Evolutionary conservation across 148 eudicot species (phyloP).

Genomic region (Rheum nobile): DNA sequence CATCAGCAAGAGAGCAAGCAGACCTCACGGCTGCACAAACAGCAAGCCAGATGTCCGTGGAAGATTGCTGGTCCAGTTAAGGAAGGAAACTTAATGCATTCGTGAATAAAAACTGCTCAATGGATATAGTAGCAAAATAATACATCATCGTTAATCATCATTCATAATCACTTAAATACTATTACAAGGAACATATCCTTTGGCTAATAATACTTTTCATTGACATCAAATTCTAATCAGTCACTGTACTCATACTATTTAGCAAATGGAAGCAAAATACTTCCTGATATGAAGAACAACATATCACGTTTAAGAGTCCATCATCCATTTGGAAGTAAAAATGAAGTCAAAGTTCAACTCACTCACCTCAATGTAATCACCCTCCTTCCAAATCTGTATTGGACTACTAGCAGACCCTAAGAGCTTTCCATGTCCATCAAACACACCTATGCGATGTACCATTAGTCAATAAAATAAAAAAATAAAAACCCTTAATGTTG

Average conservation of each 20-base stretch:
- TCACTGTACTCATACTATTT: neutral
- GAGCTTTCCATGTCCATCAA: constrained; percentile 72
- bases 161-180: neutral
- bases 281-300: neutral
- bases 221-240: neutral
- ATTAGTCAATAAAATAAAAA: neutral
- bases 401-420: constrained; percentile 82
- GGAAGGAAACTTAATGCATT: neutral
- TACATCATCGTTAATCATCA: neutral
- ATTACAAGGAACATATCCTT: neutral
- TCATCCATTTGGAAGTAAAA: neutral
- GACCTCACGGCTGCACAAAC: constrained; percentile 89
- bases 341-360: neutral
- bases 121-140: neutral
- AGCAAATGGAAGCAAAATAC: neutral
- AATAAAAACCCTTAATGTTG: neutral
- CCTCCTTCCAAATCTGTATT: constrained; percentile 97
- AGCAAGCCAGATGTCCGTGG: constrained; percentile 99
- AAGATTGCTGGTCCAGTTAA: constrained; percentile 71
- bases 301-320: neutral
- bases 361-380: constrained; percentile 86
- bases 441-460: constrained; percentile 47
- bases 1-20: constrained; percentile 70
- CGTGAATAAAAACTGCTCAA: neutral
- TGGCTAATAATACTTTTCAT: neutral